Evolutionary conservation across 1,284 basidiomycete genomes (phyloP), one percentile per base, ranked within the genome.

Genomic region (Peniophora sp.): DNA sequence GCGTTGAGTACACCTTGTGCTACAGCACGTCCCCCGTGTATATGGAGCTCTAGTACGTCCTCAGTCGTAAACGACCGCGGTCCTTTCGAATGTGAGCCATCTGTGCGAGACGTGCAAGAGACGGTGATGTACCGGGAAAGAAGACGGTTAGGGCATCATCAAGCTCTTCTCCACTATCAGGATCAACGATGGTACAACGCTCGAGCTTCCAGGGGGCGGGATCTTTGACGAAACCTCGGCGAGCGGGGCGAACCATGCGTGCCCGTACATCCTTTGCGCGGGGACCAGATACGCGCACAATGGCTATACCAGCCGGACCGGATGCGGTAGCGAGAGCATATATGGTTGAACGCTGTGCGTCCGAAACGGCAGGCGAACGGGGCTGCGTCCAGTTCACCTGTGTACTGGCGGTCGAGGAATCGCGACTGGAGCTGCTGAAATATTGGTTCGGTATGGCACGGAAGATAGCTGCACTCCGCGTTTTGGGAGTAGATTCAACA

Each of bases 291-390:
- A 95, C 71, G 51, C 92, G 78, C 46, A 95, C 70, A 43, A 95
- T 83, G 1, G 84, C 88, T 15, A 95, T 76, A 24, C 89, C 92
- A 2, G 80, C 88, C 57, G 85, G 91, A 1, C 89, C 90, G 3
- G 83, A 79, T 1, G 90, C 87, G 0, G 90, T 92, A 0, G 92
- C 89, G 12, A 93, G 74, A 0, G 92, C 92, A 62, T 88, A 95
- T 52, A 95, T 91, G 0, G 92, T 95, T 24, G 64, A 63, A 18
- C 75, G 70, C 60, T 88, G 84, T 2, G 82, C 75, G 55, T 83
- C 78, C 12, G 83, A 84, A 34, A 62, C 66, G 0, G 60, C 60
- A 11, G 64, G 17, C 5, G 27, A 32, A 32, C 27, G 27, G 12
- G 27, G 27, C 12, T 32, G 6, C 27, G 27, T 6, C 27, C 27